Evolutionary conservation across 352 stramenopile species (phyloP).

Genomic region (Phytophthora pseudosyringae): DNA sequence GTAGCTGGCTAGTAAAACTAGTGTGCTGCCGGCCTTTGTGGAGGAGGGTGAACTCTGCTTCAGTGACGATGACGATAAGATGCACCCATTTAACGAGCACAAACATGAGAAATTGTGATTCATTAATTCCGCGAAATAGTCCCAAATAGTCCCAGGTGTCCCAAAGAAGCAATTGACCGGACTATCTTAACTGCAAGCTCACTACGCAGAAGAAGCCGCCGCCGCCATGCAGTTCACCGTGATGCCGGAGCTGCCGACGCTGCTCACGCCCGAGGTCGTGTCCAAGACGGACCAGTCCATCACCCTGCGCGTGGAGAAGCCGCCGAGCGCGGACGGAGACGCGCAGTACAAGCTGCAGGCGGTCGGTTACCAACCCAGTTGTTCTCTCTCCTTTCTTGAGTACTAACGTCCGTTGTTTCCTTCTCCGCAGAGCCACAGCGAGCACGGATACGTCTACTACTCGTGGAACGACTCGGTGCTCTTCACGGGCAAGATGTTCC

Average conservation of each 20-base stretch:
- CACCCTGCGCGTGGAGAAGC: constrained; percentile 58
- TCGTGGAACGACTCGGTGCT: constrained; percentile 81
- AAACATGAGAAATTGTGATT: constrained; percentile 21
- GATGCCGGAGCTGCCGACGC: constrained; percentile 68
- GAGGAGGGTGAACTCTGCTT: no score
- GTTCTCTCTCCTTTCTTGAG: background rate
- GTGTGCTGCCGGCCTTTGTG: background rate
- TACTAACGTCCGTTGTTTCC: constrained; percentile 5
- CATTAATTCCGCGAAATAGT: no score
- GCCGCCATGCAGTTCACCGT: constrained; percentile 52
- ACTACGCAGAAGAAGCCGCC: background rate
- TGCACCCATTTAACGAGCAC: constrained; percentile 6
- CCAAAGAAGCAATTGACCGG: no score
- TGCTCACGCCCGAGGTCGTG: constrained; percentile 63
- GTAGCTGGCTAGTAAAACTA: constrained; percentile 8
- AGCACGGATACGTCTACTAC: constrained; percentile 90
- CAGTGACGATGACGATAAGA: no score
- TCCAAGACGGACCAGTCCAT: constrained; percentile 82
- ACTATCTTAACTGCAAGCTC: background rate
- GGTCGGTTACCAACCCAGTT: constrained; percentile 15
- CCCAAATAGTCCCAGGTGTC: no score
- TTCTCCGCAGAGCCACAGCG: constrained; percentile 63
- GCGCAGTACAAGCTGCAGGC: constrained; percentile 65
- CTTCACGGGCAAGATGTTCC: constrained; percentile 60
- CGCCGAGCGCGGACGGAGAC: constrained; percentile 38